Base-by-base conservation (phyloP, 2,329 filamentous ascomycete species). In the Parascedosporium putredinis region DNA sequence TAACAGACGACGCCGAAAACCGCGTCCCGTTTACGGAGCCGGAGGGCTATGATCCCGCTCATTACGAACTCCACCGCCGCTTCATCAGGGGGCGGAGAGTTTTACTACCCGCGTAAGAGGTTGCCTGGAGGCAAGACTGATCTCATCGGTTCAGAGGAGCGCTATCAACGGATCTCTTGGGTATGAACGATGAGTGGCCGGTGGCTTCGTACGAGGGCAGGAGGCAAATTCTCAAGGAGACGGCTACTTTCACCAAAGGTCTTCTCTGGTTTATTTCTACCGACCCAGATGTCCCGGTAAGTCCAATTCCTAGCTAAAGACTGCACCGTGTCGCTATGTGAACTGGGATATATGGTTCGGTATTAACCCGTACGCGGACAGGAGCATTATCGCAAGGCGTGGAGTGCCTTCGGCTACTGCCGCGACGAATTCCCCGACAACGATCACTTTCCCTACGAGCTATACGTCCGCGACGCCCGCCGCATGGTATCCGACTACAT, bases 1-100 rank as follows among this genome's bases (percentile, higher is more conserved):
- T 58, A 10, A 58, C 55, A 14, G 55, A 57, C 20, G 50, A 52
- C 25, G 49, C 50, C 12, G 27, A 6, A 12, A 12, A 31, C 12
- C 7, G 27, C 27, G 27, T 31, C 7, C 12, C 27, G 27, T 7
- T 31, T 31, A 31, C 27, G 6, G 27, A 12, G 27, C 27, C 27
- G 7, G 12, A 31, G 27, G 27, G 27, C 7, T 31, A 31, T 12
- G 12, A 7, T 31, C 27, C 27, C 6, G 27, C 6, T 31, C 27
- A 31, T 12, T 31, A 31, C 12, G 27, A 31, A 12, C 27, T 31
- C 6, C 27, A 31, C 12, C 27, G 12, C 27, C 27, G 27, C 7
- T 31, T 7, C 12, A 6, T 31, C 27, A 31, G 27, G 7, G 12
- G 27, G 27, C 6, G 7, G 27, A 6, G 27, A 31, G 27, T 31